A percentile compares a stretch with the other conserved stretches of the same genome.
phyloP scores from a whole-genome alignment of 2,329 filamentous ascomycete species.

The Cercospora berteroae region DNA sequence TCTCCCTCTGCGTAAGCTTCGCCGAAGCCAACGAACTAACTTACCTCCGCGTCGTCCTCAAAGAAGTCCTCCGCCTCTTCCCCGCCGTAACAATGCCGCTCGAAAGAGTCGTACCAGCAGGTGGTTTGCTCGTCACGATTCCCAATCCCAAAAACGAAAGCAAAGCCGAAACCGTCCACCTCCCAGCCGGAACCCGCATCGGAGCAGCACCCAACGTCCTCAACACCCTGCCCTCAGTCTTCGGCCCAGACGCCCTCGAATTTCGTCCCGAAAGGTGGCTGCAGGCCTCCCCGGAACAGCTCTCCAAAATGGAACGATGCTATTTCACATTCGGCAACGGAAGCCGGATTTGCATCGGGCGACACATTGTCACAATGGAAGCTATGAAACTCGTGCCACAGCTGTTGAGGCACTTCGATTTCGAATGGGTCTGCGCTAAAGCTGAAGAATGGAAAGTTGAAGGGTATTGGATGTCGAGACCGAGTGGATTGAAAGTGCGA shows the following conservation, averaged over 20 bases:
- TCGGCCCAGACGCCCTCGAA: conserved; percentile 6
- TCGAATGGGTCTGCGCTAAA: background rate
- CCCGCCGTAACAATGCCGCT: conserved; percentile 8
- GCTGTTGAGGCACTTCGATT: conserved; percentile 27
- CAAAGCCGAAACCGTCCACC: background rate
- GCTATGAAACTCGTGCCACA: conserved; percentile 34
- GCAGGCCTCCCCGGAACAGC: conserved; percentile 41
- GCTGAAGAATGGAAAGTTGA: background rate
- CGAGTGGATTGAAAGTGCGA: background rate
- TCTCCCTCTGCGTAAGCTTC: conserved; percentile 1
- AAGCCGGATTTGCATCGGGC: conserved; percentile 37
- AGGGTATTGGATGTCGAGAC: conserved; percentile 1
- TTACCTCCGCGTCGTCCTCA: conserved; percentile 13
- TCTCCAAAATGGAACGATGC: conserved; percentile 42
- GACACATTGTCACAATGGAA: conserved; percentile 31
- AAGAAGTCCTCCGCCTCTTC: conserved; percentile 12
- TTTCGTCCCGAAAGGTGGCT: conserved; percentile 20
- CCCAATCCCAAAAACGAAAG: background rate
- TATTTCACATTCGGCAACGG: conserved; percentile 37
- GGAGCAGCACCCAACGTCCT: conserved; percentile 1
- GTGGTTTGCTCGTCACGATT: background rate
- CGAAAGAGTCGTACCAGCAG: conserved; percentile 11
- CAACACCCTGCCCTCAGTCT: conserved; percentile 28
- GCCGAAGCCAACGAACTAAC: conserved; percentile 5
- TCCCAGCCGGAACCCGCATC: conserved; percentile 8